phyloP scores from a whole-genome alignment of 768 basidiomycete genomes.

The Termitomyces titanicus region DNA sequence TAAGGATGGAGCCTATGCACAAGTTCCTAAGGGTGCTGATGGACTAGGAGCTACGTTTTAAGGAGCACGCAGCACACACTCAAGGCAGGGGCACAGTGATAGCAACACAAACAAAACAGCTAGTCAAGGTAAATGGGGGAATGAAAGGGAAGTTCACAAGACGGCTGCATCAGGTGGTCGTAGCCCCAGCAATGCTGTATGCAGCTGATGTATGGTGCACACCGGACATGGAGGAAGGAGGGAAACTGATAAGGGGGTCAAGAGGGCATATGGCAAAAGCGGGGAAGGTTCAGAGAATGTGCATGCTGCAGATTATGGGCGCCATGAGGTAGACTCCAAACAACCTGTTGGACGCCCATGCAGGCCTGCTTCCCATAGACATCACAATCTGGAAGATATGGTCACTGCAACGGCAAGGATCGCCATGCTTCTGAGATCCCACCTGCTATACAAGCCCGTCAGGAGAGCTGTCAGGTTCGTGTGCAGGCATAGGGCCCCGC shows the following conservation, averaged over 20 bases:
- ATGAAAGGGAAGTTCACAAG: neutral
- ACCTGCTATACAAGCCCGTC: constrained; percentile 6
- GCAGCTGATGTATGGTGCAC: constrained; percentile 14
- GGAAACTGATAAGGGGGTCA: neutral
- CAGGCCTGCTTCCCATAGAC: constrained; percentile 9
- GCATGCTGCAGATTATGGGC: constrained; percentile 9
- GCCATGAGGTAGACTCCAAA: constrained; percentile 12
- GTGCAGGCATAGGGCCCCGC: constrained; percentile 3
- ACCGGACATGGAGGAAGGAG: no score
- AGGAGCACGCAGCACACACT: constrained; percentile 9
- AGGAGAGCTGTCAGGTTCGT: neutral
- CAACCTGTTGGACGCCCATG: constrained; percentile 10
- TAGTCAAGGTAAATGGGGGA: constrained; percentile 8
- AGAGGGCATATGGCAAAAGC: neutral
- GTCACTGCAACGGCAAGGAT: neutral
- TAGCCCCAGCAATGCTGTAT: constrained; percentile 4
- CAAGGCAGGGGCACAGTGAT: neutral
- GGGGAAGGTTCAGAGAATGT: neutral
- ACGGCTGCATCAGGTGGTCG: neutral
- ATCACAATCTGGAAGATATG: constrained; percentile 9
- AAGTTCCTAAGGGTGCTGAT: constrained; percentile 17
- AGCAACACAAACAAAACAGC: neutral
- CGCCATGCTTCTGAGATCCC: constrained; percentile 2
- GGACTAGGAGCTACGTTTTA: constrained; percentile 14
- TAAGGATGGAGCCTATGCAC: neutral